These are phyloP conservation scores for Vaucheria bursata DNA, from an alignment of 352 stramenopile species.

Conservation along the genomic window DNA sequence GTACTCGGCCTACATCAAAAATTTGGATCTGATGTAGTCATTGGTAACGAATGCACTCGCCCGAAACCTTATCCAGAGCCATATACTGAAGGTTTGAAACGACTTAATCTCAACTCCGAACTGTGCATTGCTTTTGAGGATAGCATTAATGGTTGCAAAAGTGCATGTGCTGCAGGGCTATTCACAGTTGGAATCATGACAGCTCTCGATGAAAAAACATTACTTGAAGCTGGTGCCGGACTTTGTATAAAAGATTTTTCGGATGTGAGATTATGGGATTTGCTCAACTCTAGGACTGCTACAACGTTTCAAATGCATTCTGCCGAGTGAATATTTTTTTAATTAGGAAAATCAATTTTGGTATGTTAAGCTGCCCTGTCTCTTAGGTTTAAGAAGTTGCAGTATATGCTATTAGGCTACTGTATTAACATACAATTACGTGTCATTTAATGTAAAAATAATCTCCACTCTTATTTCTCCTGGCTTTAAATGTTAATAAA, in stretches of 20 bases:
- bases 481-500: too few species aligned
- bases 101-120: conserved; percentile 23
- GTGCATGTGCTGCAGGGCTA: conserved; percentile 33
- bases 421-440: too few species aligned
- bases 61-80: conserved; percentile 45
- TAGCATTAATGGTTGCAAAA: conserved; percentile 32
- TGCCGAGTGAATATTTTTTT: too few species aligned
- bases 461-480: too few species aligned
- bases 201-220: not conserved
- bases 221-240: conserved; percentile 19
- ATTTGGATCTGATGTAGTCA: conserved; percentile 38
- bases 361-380: too few species aligned
- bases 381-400: too few species aligned
- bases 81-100: conserved; percentile 39
- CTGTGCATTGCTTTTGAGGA: conserved; percentile 48
- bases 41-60: conserved; percentile 37
- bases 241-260: conserved; percentile 36
- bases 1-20: conserved; percentile 2
- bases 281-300: conserved; percentile 18
- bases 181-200: conserved; percentile 40
- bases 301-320: too few species aligned
- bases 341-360: too few species aligned
- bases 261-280: conserved; percentile 12
- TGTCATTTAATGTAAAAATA: too few species aligned
- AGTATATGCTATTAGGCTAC: too few species aligned